Evolutionary conservation across 192 early-diverging fungal genomes (phyloP).

Genomic region (Coemansia sp.): DNA sequence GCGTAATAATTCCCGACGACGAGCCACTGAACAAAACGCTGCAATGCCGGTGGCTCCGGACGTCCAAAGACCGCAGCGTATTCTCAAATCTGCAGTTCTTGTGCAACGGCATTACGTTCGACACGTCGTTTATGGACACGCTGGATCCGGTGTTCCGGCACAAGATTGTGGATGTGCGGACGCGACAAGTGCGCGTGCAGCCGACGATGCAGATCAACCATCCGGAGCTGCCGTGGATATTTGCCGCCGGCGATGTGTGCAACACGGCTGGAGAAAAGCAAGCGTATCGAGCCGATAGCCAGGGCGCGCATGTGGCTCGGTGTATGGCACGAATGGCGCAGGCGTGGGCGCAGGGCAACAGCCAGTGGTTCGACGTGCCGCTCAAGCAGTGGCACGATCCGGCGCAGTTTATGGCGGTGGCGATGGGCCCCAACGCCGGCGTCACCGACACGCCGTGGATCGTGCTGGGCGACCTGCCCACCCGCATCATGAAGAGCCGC

Average conservation of each 20-base stretch:
- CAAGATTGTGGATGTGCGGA: slow-evolving; percentile 55
- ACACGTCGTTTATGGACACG: slow-evolving; percentile 61
- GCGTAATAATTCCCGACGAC: slow-evolving; percentile 63
- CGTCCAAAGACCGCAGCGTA: slow-evolving; percentile 45
- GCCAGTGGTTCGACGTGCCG: slow-evolving; percentile 40
- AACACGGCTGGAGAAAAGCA: slow-evolving; percentile 52
- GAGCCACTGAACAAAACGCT: slow-evolving; percentile 46
- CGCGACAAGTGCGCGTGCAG: slow-evolving; percentile 63
- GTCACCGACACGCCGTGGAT: slow-evolving; percentile 56
- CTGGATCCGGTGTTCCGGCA: slow-evolving; percentile 52
- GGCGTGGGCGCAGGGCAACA: slow-evolving; percentile 41
- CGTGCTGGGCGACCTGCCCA: slow-evolving; percentile 52
- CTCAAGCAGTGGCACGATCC: slow-evolving; percentile 54
- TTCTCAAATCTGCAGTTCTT: slow-evolving; percentile 63
- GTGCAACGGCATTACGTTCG: slow-evolving; percentile 72
- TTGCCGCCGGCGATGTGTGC: slow-evolving; percentile 69
- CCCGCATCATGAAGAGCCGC: slow-evolving; percentile 53
- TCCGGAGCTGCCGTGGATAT: slow-evolving; percentile 67
- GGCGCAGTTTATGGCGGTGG: slow-evolving; percentile 51
- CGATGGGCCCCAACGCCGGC: slow-evolving; percentile 46
- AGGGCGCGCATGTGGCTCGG: slow-evolving; percentile 46
- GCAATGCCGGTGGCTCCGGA: slow-evolving; percentile 50
- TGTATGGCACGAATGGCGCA: slow-evolving; percentile 55
- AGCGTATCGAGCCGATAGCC: slow-evolving; percentile 51
- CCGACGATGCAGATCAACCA: slow-evolving; percentile 75